These are phyloP conservation scores for Pythium phragmiticola DNA, from an alignment of 352 stramenopile genomes.

Conservation along the genomic window DNA sequence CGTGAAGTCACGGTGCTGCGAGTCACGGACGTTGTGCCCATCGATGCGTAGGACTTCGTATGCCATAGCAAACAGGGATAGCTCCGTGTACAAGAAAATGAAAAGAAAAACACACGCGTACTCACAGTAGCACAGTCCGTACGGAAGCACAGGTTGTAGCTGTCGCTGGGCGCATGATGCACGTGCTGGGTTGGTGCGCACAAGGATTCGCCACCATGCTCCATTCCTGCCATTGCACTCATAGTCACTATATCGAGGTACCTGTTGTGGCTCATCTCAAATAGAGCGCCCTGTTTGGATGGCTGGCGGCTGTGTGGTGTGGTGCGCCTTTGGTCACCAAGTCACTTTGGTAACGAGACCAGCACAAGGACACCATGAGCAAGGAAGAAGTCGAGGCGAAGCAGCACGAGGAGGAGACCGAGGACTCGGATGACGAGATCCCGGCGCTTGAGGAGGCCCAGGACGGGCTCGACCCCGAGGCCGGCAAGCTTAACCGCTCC, in stretches of 20 bases:
- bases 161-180: too few species aligned
- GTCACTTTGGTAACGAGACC: slow-evolving; percentile 14
- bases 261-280: slow-evolving; percentile 8
- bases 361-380: slow-evolving; percentile 32
- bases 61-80: slow-evolving; percentile 9
- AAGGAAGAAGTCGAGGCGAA: slow-evolving; percentile 45
- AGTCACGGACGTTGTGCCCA: slow-evolving; percentile 75
- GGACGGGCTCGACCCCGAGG: slow-evolving; percentile 62
- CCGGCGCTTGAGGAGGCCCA: slow-evolving; percentile 72
- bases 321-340: neutral
- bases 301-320: slow-evolving; percentile 8
- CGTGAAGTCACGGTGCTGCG: slow-evolving; percentile 83
- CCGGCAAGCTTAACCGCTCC: slow-evolving; percentile 93
- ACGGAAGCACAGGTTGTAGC: neutral
- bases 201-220: too few species aligned
- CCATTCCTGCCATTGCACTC: too few species aligned
- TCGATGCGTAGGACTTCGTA: slow-evolving; percentile 33
- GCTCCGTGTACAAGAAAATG: slow-evolving; percentile 21
- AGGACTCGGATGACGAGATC: slow-evolving; percentile 83
- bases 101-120: slow-evolving; percentile 12
- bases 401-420: slow-evolving; percentile 50
- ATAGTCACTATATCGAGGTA: slow-evolving; percentile 15
- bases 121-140: neutral
- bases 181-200: too few species aligned
- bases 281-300: slow-evolving; percentile 20